A percentile compares a stretch with the other conserved stretches of the same genome.
Conservation (phyloP, 192 early-diverging fungal species). For the Rhizophagus prolifer region DNA sequence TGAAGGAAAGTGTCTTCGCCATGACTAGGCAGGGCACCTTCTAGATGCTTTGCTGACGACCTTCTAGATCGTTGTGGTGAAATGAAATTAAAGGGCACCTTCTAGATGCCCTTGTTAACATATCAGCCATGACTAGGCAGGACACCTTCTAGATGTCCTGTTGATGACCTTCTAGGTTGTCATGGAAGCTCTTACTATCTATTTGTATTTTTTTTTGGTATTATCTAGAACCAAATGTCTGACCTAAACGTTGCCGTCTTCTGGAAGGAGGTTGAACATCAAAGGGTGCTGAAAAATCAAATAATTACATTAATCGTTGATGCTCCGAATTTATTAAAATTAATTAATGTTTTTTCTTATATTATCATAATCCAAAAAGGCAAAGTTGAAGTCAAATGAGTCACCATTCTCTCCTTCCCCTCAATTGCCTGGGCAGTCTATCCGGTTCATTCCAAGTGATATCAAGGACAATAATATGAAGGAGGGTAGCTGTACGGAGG, state of each 20-base stretch:
- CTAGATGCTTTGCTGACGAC: constrained; percentile 4
- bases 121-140: constrained; percentile 19
- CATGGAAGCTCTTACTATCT: not conserved
- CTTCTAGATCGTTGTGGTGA: constrained; percentile 23
- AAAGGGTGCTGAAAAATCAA: constrained; percentile 18
- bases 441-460: too few relatives aligned
- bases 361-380: too few relatives aligned
- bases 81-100: not conserved
- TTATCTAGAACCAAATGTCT: constrained; percentile 23
- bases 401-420: too few relatives aligned
- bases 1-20: constrained; percentile 25
- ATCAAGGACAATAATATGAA: too few relatives aligned
- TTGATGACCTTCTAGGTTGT: constrained; percentile 17
- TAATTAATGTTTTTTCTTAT: not conserved
- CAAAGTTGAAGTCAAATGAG: too few relatives aligned
- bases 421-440: too few relatives aligned
- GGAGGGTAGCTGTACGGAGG: too few relatives aligned
- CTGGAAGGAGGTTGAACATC: constrained; percentile 18
- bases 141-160: constrained; percentile 9
- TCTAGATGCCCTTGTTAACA: not conserved
- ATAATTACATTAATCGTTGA: too few relatives aligned
- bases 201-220: constrained; percentile 7
- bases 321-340: too few relatives aligned
- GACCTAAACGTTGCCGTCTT: constrained; percentile 7
- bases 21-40: constrained; percentile 15